Percentiles rank a stretch among this genome's conserved stretches.
These are phyloP conservation scores for Euphorbia peplus DNA, from an alignment of 345 rosid genomes.

Conservation along the genomic window DNA sequence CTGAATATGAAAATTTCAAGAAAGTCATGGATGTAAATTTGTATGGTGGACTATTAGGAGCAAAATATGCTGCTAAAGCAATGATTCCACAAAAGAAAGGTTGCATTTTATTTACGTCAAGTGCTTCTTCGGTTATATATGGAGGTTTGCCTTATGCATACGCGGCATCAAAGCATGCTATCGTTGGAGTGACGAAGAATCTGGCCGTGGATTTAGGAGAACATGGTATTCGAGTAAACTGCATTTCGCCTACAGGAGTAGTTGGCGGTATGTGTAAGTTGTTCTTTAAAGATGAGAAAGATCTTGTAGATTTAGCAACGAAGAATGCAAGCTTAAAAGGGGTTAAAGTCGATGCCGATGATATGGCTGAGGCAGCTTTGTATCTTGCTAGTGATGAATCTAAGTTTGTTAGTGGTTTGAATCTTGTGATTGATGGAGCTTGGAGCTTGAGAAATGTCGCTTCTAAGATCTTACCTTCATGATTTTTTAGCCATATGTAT, in stretches of 20 bases:
- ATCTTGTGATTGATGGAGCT: constrained; percentile 4
- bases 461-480: background rate
- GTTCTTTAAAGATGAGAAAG: background rate
- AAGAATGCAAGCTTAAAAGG: background rate
- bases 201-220: background rate
- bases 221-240: background rate
- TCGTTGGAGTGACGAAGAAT: constrained; percentile 2
- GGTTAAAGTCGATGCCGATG: background rate
- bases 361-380: constrained; percentile 3
- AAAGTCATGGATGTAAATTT: constrained; percentile 6
- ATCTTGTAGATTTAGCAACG: background rate
- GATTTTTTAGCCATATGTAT: no score
- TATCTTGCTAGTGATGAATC: constrained; percentile 1
- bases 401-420: constrained; percentile 1
- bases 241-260: background rate
- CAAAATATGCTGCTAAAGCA: constrained; percentile 11
- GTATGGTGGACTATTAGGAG: constrained; percentile 6
- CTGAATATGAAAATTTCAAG: background rate
- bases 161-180: constrained; percentile 9
- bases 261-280: no score
- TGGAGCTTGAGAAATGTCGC: background rate
- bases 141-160: background rate
- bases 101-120: background rate
- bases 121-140: background rate
- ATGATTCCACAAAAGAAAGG: constrained; percentile 6